Evolutionary conservation across 441 rosid genomes (phyloP).

Genomic region (Adansonia grandidieri): DNA sequence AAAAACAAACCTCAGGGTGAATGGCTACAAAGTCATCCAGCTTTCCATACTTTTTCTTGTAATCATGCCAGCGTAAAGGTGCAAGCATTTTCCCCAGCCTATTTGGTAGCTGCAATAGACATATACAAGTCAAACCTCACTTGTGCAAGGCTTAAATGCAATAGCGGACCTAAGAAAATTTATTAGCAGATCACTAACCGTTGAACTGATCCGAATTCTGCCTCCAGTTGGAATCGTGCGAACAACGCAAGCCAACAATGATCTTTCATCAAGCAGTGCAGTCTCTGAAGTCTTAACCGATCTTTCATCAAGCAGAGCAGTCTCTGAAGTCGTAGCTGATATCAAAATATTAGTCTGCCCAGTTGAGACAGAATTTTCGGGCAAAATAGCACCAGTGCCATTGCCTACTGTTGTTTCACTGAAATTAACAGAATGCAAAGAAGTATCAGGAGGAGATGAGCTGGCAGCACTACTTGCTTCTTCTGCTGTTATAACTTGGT

Average conservation of each 20-base stretch:
- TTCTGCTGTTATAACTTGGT: slow-evolving; percentile 44
- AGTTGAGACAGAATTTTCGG: slow-evolving; percentile 50
- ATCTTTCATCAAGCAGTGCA: slow-evolving; percentile 76
- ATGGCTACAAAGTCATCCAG: slow-evolving; percentile 45
- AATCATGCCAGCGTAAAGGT: too few relatives aligned
- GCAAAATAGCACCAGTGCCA: slow-evolving; percentile 38
- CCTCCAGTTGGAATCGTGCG: slow-evolving; percentile 88
- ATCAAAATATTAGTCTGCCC: slow-evolving; percentile 37
- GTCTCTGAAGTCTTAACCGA: background rate
- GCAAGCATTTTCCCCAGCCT: too few relatives aligned
- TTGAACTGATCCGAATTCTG: slow-evolving; percentile 79
- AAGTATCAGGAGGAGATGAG: slow-evolving; percentile 32
- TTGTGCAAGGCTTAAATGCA: background rate
- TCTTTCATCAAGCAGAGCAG: slow-evolving; percentile 6
- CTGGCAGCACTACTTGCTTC: slow-evolving; percentile 41
- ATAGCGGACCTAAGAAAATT: background rate
- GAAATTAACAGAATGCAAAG: slow-evolving; percentile 40
- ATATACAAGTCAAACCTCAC: slow-evolving; percentile 9
- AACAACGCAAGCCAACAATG: slow-evolving; percentile 40
- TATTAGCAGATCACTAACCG: slow-evolving; percentile 51
- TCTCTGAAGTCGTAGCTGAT: slow-evolving; percentile 48
- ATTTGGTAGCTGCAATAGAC: slow-evolving; percentile 42
- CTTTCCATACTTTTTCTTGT: too few relatives aligned
- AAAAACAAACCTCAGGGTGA: slow-evolving; percentile 72
- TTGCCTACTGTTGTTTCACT: slow-evolving; percentile 37